Conservation (phyloP, 2,329 filamentous ascomycete species). For the Chrysosporium keratinophilum region DNA sequence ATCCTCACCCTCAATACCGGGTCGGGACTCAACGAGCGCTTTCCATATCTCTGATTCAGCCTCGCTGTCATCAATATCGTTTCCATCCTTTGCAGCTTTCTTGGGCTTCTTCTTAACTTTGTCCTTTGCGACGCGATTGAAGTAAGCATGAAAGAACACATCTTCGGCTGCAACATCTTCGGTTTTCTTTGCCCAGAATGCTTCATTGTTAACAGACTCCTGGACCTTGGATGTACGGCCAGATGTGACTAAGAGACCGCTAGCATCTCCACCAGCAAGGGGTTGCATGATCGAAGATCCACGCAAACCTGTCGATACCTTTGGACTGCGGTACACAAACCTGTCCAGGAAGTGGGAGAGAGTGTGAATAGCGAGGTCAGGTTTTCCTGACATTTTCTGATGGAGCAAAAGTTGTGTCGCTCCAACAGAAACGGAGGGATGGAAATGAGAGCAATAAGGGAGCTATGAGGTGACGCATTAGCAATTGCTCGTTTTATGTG, state of each 20-base stretch:
- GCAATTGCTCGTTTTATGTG: constrained; percentile 1
- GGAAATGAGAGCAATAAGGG: constrained; percentile 72
- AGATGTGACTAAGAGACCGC: constrained; percentile 51
- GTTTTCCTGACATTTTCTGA: constrained; percentile 68
- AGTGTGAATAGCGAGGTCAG: constrained; percentile 79
- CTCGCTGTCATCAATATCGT: constrained; percentile 43
- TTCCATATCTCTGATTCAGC: constrained; percentile 77
- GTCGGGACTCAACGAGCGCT: constrained; percentile 69
- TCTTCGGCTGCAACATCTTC: constrained; percentile 83
- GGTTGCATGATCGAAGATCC: constrained; percentile 97
- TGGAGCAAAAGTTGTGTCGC: constrained; percentile 60
- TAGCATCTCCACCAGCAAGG: constrained; percentile 53
- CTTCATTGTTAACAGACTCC: constrained; percentile 69
- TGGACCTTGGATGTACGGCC: constrained; percentile 48
- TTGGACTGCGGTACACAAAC: constrained; percentile 94
- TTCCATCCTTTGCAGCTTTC: constrained; percentile 36
- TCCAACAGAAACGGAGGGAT: constrained; percentile 82
- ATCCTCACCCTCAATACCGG: constrained; percentile 58
- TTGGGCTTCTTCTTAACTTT: constrained; percentile 48
- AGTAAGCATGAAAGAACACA: constrained; percentile 98
- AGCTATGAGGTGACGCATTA: constrained; percentile 25
- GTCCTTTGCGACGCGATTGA: constrained; percentile 61
- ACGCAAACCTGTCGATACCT: constrained; percentile 53
- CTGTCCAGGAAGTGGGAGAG: constrained; percentile 94
- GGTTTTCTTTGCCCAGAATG: constrained; percentile 85